Percentiles rank a stretch among this genome's conserved stretches.
Evolutionary conservation across 2,329 filamentous ascomycete genomes (phyloP).

Genomic region (Pseudomassariella vexata): DNA sequence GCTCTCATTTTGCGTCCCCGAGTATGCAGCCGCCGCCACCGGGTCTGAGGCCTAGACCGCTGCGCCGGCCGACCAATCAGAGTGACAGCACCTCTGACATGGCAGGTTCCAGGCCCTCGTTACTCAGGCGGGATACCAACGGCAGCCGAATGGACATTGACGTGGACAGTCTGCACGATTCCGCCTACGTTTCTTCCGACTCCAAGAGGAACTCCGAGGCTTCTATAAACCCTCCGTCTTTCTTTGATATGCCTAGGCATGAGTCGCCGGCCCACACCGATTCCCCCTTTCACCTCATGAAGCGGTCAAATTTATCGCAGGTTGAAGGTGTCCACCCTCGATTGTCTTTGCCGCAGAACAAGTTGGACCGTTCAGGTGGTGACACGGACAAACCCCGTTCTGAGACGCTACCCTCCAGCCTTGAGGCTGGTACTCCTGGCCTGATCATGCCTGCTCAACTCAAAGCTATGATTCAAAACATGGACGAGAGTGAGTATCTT

Average conservation of each 20-base stretch:
- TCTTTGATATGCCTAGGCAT: conserved; percentile 36
- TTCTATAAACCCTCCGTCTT: conserved; percentile 34
- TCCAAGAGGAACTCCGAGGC: conserved; percentile 47
- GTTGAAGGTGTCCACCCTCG: conserved; percentile 48
- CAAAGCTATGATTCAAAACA: conserved; percentile 46
- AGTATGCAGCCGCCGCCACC: conserved; percentile 22
- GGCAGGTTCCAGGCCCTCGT: conserved; percentile 15
- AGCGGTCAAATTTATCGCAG: conserved; percentile 29
- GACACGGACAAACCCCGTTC: conserved; percentile 28
- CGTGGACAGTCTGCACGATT: conserved; percentile 41
- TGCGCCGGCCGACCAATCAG: conserved; percentile 43
- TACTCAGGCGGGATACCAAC: conserved; percentile 14
- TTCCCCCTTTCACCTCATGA: conserved; percentile 25
- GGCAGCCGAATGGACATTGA: conserved; percentile 36
- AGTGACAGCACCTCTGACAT: conserved; percentile 34
- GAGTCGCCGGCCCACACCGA: conserved; percentile 36
- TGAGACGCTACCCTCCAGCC: conserved; percentile 46
- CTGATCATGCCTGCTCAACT: conserved; percentile 52
- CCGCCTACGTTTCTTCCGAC: conserved; percentile 48
- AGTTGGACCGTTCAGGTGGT: conserved; percentile 32
- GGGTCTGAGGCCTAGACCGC: conserved; percentile 33
- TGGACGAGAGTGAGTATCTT: conserved; percentile 43
- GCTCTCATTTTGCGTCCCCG: conserved; percentile 40
- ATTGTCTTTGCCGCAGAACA: conserved; percentile 47
- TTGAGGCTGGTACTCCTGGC: conserved; percentile 39